phyloP scores from a whole-genome alignment of 228 moss, liverwort and hornwort genomes.

The Sphagnum fallax region DNA sequence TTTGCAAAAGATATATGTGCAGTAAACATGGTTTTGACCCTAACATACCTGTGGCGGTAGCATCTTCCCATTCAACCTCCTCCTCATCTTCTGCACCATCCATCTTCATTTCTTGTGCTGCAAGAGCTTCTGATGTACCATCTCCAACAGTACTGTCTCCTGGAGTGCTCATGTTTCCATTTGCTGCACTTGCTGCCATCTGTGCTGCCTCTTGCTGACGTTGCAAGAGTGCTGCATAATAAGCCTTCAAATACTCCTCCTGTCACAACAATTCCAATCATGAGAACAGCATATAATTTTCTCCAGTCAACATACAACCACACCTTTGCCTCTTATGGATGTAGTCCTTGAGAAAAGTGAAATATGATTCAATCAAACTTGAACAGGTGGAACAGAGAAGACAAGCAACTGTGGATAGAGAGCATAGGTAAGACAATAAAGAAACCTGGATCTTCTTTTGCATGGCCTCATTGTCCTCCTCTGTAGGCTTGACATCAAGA shows the following conservation, averaged over 20 bases:
- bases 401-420: not conserved
- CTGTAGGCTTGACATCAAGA: slow-evolving; percentile 59
- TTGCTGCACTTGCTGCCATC: slow-evolving; percentile 15
- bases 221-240: slow-evolving; percentile 68
- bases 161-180: slow-evolving; percentile 9
- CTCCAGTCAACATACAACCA: not conserved
- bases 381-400: not conserved
- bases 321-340: not conserved
- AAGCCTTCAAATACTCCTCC: slow-evolving; percentile 89
- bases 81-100: slow-evolving; percentile 62
- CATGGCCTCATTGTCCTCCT: slow-evolving; percentile 76
- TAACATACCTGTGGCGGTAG: slow-evolving; percentile 51
- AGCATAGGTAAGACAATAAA: not conserved
- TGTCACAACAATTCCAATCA: slow-evolving; percentile 9
- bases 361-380: not conserved
- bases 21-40: no score
- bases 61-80: slow-evolving; percentile 93
- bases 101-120: slow-evolving; percentile 14
- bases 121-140: slow-evolving; percentile 18
- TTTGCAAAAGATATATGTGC: no score
- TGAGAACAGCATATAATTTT: not conserved
- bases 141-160: slow-evolving; percentile 23
- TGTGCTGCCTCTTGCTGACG: slow-evolving; percentile 74
- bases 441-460: slow-evolving; percentile 69
- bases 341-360: not conserved